Conservation (phyloP, 768 basidiomycete species). For the Daedalea quercina region DNA sequence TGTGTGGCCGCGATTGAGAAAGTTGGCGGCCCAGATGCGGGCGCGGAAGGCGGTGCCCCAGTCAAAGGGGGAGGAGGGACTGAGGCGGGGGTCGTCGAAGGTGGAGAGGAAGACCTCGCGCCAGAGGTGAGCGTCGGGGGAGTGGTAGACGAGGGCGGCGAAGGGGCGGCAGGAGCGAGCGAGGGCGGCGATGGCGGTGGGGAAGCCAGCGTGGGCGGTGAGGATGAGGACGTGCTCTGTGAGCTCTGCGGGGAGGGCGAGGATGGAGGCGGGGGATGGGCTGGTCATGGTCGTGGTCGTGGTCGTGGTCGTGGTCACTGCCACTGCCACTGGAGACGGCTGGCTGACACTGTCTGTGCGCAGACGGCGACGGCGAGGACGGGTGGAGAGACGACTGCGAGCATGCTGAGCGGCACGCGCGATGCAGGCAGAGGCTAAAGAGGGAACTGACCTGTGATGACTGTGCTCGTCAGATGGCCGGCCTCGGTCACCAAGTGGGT, state of each 20-base stretch:
- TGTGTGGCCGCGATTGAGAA: not conserved
- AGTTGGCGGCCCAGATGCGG: constrained; percentile 17
- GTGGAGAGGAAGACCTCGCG: constrained; percentile 28
- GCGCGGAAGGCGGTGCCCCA: constrained; percentile 20
- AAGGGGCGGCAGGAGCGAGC: constrained; percentile 27
- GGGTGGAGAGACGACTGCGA: too few species aligned
- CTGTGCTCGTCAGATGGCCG: too few species aligned
- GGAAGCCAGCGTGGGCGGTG: constrained; percentile 18
- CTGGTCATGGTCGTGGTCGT: too few species aligned
- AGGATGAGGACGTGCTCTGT: constrained; percentile 27
- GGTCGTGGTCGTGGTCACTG: not conserved
- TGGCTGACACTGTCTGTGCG: not conserved
- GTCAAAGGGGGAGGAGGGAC: constrained; percentile 1
- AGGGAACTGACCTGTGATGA: too few species aligned
- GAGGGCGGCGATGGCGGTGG: constrained; percentile 23
- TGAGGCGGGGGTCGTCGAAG: constrained; percentile 28
- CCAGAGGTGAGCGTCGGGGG: constrained; percentile 30
- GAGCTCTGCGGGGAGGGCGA: constrained; percentile 26
- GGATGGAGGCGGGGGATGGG: not conserved
- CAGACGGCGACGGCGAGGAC: too few species aligned
- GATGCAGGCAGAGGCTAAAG: too few species aligned
- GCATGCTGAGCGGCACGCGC: too few species aligned
- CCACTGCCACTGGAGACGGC: not conserved
- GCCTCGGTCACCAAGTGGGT: too few species aligned
- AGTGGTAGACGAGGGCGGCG: constrained; percentile 24